These are phyloP conservation scores for Monosporascus sp. DNA, from an alignment of 2,329 filamentous ascomycete species.

Conservation along the genomic window DNA sequence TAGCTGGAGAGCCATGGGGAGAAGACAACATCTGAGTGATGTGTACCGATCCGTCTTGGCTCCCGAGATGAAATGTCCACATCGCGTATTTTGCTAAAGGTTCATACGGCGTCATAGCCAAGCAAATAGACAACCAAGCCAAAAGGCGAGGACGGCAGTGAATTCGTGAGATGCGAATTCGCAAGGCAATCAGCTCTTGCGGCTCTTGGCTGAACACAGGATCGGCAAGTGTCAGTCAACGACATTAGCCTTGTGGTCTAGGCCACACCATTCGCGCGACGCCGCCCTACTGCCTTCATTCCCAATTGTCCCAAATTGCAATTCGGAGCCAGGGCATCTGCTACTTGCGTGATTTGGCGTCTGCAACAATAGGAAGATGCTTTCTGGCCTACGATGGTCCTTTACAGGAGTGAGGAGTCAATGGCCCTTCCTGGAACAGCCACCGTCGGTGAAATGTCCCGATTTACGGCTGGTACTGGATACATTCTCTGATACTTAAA, in stretches of 20 bases:
- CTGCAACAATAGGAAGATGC: not conserved
- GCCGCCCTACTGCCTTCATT: not conserved
- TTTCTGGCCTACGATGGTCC: no score
- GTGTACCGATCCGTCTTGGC: not conserved
- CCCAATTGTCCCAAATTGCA: not conserved
- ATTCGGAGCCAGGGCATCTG: not conserved
- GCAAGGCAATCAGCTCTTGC: not conserved
- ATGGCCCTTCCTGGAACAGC: not conserved
- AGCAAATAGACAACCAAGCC: not conserved
- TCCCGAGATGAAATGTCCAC: not conserved
- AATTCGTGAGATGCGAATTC: not conserved
- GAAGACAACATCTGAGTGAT: not conserved
- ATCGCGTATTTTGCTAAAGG: not conserved
- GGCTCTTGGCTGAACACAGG: not conserved
- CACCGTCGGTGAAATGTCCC: not conserved
- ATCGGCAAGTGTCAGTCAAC: not conserved
- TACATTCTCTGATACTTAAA: not conserved
- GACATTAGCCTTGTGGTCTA: not conserved
- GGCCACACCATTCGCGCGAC: not conserved
- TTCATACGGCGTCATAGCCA: not conserved
- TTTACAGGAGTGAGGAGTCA: not conserved
- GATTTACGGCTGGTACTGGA: not conserved
- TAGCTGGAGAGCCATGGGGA: not conserved
- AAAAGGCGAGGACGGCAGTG: not conserved
- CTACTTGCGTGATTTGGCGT: not conserved